Evolutionary conservation across 2,329 filamentous ascomycete species (phyloP).

Genomic region (Chaetomium strumarium): DNA sequence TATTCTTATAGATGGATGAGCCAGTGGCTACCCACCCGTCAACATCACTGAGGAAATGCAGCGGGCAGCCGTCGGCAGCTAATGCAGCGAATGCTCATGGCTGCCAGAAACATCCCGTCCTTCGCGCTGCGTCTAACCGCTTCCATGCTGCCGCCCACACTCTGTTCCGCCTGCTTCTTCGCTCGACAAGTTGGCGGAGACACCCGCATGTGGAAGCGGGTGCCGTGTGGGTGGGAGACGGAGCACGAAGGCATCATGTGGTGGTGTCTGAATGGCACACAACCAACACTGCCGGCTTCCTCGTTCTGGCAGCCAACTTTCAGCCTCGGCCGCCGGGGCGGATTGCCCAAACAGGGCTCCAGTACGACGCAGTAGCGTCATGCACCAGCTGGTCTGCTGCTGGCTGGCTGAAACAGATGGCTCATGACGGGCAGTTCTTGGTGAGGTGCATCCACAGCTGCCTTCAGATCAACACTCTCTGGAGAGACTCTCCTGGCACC

Average conservation of each 20-base stretch:
- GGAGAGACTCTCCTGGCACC: no score
- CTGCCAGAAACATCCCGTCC: background rate
- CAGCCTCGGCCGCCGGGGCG: background rate
- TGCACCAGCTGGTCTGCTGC: background rate
- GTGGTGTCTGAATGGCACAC: background rate
- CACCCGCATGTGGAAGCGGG: background rate
- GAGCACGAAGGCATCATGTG: background rate
- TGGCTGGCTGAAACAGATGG: no score
- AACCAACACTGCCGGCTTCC: background rate
- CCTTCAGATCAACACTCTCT: no score
- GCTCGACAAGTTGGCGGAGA: background rate
- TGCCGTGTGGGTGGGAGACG: background rate
- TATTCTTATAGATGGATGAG: no score
- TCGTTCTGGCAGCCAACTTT: background rate
- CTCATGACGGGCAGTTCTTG: no score
- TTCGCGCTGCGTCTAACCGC: background rate
- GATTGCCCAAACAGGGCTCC: slow-evolving; percentile 9
- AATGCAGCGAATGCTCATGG: background rate
- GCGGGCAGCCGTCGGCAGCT: background rate
- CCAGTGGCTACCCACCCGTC: no score
- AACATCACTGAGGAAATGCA: no score
- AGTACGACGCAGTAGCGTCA: slow-evolving; percentile 4
- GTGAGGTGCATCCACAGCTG: no score
- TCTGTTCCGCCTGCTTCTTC: background rate
- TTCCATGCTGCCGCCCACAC: background rate